Percentiles rank a stretch among this genome's conserved stretches.
These are phyloP conservation scores for Corylus heterophylla DNA, from an alignment of 306 rosid genomes.

Conservation along the genomic window DNA sequence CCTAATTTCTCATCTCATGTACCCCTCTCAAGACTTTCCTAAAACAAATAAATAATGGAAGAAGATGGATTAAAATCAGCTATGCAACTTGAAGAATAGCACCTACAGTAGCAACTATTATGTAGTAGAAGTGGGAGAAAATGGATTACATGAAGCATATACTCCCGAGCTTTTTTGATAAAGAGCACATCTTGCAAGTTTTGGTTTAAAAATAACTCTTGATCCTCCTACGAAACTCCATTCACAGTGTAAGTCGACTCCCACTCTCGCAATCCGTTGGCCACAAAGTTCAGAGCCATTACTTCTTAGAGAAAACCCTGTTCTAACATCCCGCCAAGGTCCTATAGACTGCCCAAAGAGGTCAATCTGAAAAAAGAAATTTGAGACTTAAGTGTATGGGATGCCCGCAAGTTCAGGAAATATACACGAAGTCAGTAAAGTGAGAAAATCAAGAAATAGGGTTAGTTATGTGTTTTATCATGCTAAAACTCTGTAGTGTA, in stretches of 20 bases:
- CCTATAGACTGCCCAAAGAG: constrained; percentile 44
- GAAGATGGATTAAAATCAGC: background rate
- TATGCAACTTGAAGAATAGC: background rate
- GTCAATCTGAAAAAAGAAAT: constrained; percentile 45
- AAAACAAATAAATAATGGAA: background rate
- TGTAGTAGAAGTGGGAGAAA: constrained; percentile 18
- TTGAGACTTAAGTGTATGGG: constrained; percentile 20
- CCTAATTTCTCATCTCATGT: background rate
- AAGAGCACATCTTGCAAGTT: constrained; percentile 39
- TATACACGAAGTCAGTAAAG: constrained; percentile 6
- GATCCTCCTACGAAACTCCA: constrained; percentile 91
- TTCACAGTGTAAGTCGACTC: constrained; percentile 34
- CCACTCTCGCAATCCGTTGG: constrained; percentile 22
- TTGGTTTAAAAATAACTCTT: constrained; percentile 51
- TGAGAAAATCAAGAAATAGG: background rate
- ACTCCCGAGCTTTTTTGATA: constrained; percentile 42
- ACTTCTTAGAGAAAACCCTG: constrained; percentile 38
- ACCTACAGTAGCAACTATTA: background rate
- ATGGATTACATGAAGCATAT: constrained; percentile 68
- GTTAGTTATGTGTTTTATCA: background rate
- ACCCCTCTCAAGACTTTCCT: background rate
- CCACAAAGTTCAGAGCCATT: constrained; percentile 41
- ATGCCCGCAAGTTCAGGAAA: constrained; percentile 17
- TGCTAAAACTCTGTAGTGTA: background rate
- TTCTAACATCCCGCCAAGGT: constrained; percentile 35